Evolutionary conservation across 2,329 filamentous ascomycete genomes (phyloP), one percentile per base, ranked within the genome.

Genomic region (Sordariomycetes sp.): DNA sequence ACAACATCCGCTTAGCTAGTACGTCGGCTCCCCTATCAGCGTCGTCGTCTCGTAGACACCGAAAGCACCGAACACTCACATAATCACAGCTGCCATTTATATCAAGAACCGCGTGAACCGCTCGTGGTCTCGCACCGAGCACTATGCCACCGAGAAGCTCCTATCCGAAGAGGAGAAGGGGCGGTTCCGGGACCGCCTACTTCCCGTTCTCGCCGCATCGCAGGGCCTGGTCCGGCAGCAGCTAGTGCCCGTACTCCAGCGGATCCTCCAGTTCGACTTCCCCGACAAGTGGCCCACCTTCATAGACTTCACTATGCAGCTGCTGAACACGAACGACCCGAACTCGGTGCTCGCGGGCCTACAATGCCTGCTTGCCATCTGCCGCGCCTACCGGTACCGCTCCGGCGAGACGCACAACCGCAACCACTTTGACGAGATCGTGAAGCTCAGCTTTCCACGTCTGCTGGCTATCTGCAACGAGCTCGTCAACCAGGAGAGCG

Each of bases 71-170:
- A 50, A 24, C 22, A 12, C 45, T 50, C 22, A 50, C 22, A 10
- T 24, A 20, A 10, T 20, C 45, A 60, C 71, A 96, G 92, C 90
- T 67, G 91, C 92, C 68, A 89, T 99, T 65, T 99, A 97, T 74
- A 84, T 97, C 70, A 99, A 99, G 77, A 97, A 99, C 75, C 87
- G 91, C 69, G 87, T 97, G 70, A 92, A 88, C 70, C 87, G 91
- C 68, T 90, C 89, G 65, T 99, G 94, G 94, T 81, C 86, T 58
- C 84, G 82, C 61, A 78, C 80, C 66, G 89, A 95, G 62, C 87
- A 92, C 62, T 84, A 80, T 67, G 59, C 55, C 24, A 81, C 85
- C 61, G 84, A 87, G 65, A 84, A 82, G 64, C 76, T 85, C 64
- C 94, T 96, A 72, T 80, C 87, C 64, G 92, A 97, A 68, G 84